Evolutionary conservation across 2,329 filamentous ascomycete species (phyloP).

Genomic region (Beauveria pseudobassiana): DNA sequence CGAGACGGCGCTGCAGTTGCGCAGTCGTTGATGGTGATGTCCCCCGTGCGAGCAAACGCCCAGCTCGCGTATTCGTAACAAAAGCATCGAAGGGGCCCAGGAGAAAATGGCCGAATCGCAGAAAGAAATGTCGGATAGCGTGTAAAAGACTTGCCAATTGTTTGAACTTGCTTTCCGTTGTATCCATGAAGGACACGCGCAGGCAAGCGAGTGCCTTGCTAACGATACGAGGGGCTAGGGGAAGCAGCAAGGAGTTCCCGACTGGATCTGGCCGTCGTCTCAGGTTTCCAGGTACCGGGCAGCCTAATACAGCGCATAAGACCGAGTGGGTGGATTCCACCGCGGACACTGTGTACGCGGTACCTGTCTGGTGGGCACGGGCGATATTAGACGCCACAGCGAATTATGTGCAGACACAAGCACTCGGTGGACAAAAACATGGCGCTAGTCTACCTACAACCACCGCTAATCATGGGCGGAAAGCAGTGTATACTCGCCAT

Average conservation of each 20-base stretch:
- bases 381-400: constrained; percentile 7
- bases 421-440: no score
- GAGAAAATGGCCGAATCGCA: no score
- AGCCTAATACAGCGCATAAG: neutral
- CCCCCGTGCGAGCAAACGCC: neutral
- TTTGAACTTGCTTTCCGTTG: neutral
- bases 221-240: neutral
- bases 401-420: neutral
- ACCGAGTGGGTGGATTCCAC: neutral
- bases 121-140: no score
- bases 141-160: neutral
- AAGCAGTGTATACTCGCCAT: no score
- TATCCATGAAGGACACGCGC: neutral
- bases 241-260: neutral
- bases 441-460: no score
- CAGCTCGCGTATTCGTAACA: neutral
- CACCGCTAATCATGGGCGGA: no score
- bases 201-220: neutral
- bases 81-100: neutral
- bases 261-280: constrained; percentile 1
- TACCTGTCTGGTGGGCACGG: constrained; percentile 7
- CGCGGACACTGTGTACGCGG: constrained; percentile 9
- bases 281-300: neutral
- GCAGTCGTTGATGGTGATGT: neutral
- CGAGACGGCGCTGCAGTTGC: neutral